A percentile compares a stretch with the other conserved stretches of the same genome.
These are phyloP conservation scores for Botrytis squamosa DNA, from an alignment of 2,329 filamentous ascomycete genomes.

Conservation along the genomic window DNA sequence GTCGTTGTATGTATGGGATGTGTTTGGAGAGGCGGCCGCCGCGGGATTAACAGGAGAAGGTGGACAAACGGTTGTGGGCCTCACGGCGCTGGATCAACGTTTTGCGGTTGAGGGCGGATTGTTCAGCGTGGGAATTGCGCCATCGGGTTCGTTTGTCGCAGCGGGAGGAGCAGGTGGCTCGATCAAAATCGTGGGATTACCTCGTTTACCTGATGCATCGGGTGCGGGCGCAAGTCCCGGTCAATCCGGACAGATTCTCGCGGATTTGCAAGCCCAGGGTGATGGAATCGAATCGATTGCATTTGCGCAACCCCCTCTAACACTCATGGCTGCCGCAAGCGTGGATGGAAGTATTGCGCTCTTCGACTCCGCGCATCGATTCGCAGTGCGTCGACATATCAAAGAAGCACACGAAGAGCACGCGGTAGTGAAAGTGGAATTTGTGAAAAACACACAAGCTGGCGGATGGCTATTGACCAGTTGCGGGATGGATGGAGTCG, in stretches of 20 bases:
- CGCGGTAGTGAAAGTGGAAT: constrained; percentile 90
- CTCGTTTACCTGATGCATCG: constrained; percentile 49
- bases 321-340: constrained; percentile 62
- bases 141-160: constrained; percentile 74
- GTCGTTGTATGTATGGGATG: constrained; percentile 86
- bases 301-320: constrained; percentile 55
- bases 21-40: constrained; percentile 40
- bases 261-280: constrained; percentile 74
- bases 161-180: constrained; percentile 85
- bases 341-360: constrained; percentile 78
- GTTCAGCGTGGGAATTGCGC: constrained; percentile 82
- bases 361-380: constrained; percentile 82
- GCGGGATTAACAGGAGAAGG: constrained; percentile 56
- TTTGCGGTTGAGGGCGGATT: constrained; percentile 91
- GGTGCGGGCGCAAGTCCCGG: constrained; percentile 40
- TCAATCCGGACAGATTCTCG: constrained; percentile 72
- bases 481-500: constrained; percentile 88
- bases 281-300: constrained; percentile 77
- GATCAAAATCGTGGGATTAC: constrained; percentile 81
- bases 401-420: constrained; percentile 81
- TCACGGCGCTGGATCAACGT: constrained; percentile 80
- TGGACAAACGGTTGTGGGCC: constrained; percentile 66
- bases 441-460: constrained; percentile 56
- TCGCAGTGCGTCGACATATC: constrained; percentile 81
- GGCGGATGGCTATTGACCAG: constrained; percentile 74